These are phyloP conservation scores for Fusarium protoensiforme DNA, from an alignment of 2,329 filamentous ascomycete genomes.

Conservation along the genomic window DNA sequence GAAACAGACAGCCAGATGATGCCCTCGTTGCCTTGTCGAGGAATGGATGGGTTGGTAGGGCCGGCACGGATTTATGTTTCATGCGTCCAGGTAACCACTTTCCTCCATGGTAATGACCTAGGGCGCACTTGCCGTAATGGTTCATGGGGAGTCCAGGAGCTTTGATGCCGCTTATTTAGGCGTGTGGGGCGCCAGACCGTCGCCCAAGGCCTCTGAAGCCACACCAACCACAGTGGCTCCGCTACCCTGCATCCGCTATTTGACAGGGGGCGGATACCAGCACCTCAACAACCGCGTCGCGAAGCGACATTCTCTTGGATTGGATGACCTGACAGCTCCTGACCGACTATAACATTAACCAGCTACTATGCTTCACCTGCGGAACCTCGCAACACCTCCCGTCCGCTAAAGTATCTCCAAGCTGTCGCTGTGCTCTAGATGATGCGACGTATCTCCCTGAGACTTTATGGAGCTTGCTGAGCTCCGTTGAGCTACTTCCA, in stretches of 20 bases:
- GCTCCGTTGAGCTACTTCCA: constrained; percentile 29
- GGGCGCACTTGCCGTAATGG: neutral
- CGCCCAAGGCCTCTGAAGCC: constrained; percentile 6
- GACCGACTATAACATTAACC: constrained; percentile 35
- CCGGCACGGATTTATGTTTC: constrained; percentile 43
- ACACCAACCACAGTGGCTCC: constrained; percentile 26
- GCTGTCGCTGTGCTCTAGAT: constrained; percentile 18
- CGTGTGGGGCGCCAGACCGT: constrained; percentile 18
- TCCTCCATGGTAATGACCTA: constrained; percentile 7
- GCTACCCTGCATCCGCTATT: constrained; percentile 27
- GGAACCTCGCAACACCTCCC: neutral
- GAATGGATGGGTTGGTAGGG: constrained; percentile 17
- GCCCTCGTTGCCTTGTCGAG: constrained; percentile 28
- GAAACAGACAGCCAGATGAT: constrained; percentile 33
- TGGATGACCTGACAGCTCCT: constrained; percentile 42
- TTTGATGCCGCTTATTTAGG: constrained; percentile 17
- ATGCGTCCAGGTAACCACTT: constrained; percentile 29
- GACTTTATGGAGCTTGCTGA: constrained; percentile 34
- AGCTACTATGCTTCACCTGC: constrained; percentile 19
- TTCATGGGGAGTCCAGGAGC: neutral
- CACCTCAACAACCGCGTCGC: constrained; percentile 34
- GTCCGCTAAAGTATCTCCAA: constrained; percentile 9
- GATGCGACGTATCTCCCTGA: constrained; percentile 34
- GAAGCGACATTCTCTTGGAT: constrained; percentile 18
- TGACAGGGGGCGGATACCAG: constrained; percentile 27